Conservation (phyloP, 2,329 filamentous ascomycete genomes). For the Fusarium stilboides region DNA sequence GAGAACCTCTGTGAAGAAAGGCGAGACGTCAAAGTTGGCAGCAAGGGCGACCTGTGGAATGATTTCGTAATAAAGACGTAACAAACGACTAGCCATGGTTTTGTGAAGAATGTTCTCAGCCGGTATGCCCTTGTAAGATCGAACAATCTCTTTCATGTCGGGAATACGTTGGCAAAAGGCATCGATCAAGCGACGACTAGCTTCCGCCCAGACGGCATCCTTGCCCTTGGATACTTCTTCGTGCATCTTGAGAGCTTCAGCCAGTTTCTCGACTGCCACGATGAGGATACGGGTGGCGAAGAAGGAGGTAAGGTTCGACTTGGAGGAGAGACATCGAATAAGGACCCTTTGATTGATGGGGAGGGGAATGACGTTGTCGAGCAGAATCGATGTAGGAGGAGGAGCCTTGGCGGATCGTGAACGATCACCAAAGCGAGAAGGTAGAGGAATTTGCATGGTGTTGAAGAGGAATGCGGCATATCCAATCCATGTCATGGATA, state of each 20-base stretch:
- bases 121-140: constrained; percentile 78
- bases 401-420: constrained; percentile 75
- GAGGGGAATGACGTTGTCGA: constrained; percentile 89
- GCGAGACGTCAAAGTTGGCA: constrained; percentile 90
- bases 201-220: constrained; percentile 76
- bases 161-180: constrained; percentile 86
- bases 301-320: constrained; percentile 84
- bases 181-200: constrained; percentile 75
- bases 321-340: constrained; percentile 82
- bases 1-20: constrained; percentile 79
- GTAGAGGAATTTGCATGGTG: constrained; percentile 81
- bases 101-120: constrained; percentile 81
- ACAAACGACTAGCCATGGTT: constrained; percentile 82
- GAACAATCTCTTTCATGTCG: constrained; percentile 84
- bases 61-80: constrained; percentile 88
- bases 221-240: constrained; percentile 59
- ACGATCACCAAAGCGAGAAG: constrained; percentile 78
- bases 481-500: constrained; percentile 94
- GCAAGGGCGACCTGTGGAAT: constrained; percentile 84
- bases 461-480: constrained; percentile 92
- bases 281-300: constrained; percentile 87
- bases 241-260: constrained; percentile 74
- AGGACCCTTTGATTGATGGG: constrained; percentile 86
- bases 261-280: constrained; percentile 84
- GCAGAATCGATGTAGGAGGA: constrained; percentile 82